These are phyloP conservation scores for Suhomyces kilbournensis DNA, from an alignment of 805 yeast genomes.

Conservation along the genomic window DNA sequence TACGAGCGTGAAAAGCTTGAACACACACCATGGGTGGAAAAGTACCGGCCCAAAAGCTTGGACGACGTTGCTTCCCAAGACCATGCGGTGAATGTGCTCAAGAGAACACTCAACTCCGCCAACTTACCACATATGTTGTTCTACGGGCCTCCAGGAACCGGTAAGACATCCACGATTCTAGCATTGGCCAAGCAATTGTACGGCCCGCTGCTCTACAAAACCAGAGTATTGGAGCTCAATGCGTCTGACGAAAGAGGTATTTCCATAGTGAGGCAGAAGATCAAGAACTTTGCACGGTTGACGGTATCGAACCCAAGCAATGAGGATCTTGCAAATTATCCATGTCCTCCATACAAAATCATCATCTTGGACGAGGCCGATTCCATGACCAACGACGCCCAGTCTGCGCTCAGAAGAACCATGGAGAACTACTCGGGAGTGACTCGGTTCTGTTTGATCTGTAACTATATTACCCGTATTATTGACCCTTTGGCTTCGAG, in stretches of 20 bases:
- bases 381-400: slow-evolving; percentile 97
- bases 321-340: slow-evolving; percentile 69
- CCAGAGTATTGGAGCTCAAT: slow-evolving; percentile 76
- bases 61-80: slow-evolving; percentile 91
- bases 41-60: slow-evolving; percentile 78
- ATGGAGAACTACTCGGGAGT: slow-evolving; percentile 88
- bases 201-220: slow-evolving; percentile 64
- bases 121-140: slow-evolving; percentile 90
- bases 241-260: slow-evolving; percentile 93
- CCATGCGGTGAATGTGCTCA: slow-evolving; percentile 79
- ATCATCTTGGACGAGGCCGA: slow-evolving; percentile 94
- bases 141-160: slow-evolving; percentile 94
- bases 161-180: slow-evolving; percentile 83
- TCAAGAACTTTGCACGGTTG: slow-evolving; percentile 82
- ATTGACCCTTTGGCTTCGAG: slow-evolving; percentile 96
- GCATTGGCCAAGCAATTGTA: slow-evolving; percentile 79
- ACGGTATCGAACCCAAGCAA: slow-evolving; percentile 77
- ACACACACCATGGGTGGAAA: slow-evolving; percentile 89
- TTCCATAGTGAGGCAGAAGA: slow-evolving; percentile 79
- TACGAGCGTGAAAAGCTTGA: slow-evolving; percentile 44
- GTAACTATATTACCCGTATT: slow-evolving; percentile 94
- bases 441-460: slow-evolving; percentile 87
- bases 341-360: slow-evolving; percentile 95
- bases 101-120: slow-evolving; percentile 72
- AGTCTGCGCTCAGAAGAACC: slow-evolving; percentile 89